Evolutionary conservation across 1,284 basidiomycete genomes (phyloP).

Genomic region (Ceratobasidium sp.): DNA sequence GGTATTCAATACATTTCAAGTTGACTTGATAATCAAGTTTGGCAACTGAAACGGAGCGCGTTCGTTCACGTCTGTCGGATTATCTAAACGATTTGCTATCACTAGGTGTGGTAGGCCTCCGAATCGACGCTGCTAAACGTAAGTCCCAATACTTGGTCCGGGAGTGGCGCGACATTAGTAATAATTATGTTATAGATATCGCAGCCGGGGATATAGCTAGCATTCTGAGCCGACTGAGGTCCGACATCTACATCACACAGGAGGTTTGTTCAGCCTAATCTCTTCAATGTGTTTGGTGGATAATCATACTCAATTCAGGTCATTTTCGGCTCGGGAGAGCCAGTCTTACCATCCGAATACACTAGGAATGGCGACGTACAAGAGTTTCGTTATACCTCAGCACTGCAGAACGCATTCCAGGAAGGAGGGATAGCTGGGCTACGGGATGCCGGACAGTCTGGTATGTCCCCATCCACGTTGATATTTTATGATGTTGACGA

Average conservation of each 20-base stretch:
- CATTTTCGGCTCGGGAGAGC: conserved; percentile 41
- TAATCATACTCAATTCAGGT: conserved; percentile 38
- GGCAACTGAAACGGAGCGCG: conserved; percentile 66
- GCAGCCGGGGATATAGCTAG: conserved; percentile 41
- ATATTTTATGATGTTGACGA: neutral
- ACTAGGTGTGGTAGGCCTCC: conserved; percentile 67
- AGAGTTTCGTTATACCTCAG: conserved; percentile 63
- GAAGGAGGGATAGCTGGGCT: conserved; percentile 60
- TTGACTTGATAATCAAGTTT: conserved; percentile 44
- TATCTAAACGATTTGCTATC: conserved; percentile 68
- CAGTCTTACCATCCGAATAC: conserved; percentile 41
- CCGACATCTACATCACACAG: conserved; percentile 41
- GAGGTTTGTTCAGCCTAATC: conserved; percentile 24
- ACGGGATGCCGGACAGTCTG: neutral
- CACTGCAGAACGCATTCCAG: conserved; percentile 60
- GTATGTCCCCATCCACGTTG: conserved; percentile 13
- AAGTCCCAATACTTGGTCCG: conserved; percentile 29
- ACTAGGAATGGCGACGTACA: conserved; percentile 43
- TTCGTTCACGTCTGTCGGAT: conserved; percentile 58
- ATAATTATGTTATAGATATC: conserved; percentile 38
- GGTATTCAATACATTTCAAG: neutral
- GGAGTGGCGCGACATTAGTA: no score
- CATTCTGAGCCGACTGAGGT: conserved; percentile 41
- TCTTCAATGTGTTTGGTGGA: conserved; percentile 22
- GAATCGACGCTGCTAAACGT: conserved; percentile 73